These are phyloP conservation scores for Lipomyces mesembrius DNA, from an alignment of 805 yeast genomes.

Conservation along the genomic window DNA sequence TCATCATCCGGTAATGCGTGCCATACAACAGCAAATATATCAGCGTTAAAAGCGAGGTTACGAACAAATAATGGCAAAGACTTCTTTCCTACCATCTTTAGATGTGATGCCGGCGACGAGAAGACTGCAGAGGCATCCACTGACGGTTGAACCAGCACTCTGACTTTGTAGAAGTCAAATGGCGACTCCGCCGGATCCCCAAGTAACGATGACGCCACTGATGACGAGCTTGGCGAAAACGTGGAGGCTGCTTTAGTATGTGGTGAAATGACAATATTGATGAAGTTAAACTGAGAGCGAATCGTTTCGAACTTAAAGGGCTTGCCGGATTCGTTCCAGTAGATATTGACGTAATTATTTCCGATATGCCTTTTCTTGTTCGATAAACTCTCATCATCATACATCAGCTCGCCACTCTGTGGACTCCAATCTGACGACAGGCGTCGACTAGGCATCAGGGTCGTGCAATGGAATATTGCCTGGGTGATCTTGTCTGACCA, in stretches of 20 bases:
- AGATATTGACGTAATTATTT: slow-evolving; percentile 79
- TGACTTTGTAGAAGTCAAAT: slow-evolving; percentile 32
- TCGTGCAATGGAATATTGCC: slow-evolving; percentile 75
- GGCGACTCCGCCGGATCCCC: slow-evolving; percentile 12
- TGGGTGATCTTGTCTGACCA: slow-evolving; percentile 77
- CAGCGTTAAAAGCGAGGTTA: slow-evolving; percentile 66
- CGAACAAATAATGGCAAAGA: slow-evolving; percentile 68
- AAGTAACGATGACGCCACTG: slow-evolving; percentile 22
- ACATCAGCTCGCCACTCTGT: slow-evolving; percentile 9
- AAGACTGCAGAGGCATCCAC: slow-evolving; percentile 21
- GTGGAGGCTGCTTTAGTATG: slow-evolving; percentile 47
- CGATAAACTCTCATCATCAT: slow-evolving; percentile 29
- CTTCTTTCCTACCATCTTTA: slow-evolving; percentile 66
- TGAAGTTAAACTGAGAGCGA: slow-evolving; percentile 78
- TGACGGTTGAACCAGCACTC: slow-evolving; percentile 23
- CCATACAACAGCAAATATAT: slow-evolving; percentile 78
- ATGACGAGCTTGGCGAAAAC: slow-evolving; percentile 25
- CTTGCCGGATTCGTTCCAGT: slow-evolving; percentile 69
- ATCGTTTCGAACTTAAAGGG: slow-evolving; percentile 73
- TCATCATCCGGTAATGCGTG: slow-evolving; percentile 55
- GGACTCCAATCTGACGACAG: slow-evolving; percentile 39
- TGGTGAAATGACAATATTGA: slow-evolving; percentile 79
- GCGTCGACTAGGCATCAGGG: slow-evolving; percentile 70
- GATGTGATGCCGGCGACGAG: slow-evolving; percentile 69
- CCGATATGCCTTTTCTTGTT: slow-evolving; percentile 84